A percentile compares a stretch with the other conserved stretches of the same genome.
Evolutionary conservation across 1,284 basidiomycete species (phyloP).

Genomic region (Megacollybia platyphylla): DNA sequence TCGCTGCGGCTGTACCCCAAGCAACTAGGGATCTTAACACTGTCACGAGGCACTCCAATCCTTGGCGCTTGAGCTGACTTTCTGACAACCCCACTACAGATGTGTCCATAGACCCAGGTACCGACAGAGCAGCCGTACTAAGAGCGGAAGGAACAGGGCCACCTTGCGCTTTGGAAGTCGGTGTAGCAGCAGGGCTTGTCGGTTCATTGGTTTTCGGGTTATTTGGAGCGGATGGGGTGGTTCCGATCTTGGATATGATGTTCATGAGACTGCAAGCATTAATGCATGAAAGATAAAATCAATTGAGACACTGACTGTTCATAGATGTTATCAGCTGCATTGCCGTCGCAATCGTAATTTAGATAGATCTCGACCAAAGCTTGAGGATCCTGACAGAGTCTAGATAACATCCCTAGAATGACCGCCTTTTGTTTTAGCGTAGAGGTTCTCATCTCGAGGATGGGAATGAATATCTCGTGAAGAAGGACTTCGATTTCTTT

Average conservation of each 20-base stretch:
- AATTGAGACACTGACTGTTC: constrained; percentile 54
- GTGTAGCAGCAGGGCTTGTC: constrained; percentile 42
- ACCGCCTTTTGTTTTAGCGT: constrained; percentile 91
- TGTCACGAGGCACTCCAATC: constrained; percentile 80
- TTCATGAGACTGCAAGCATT: constrained; percentile 66
- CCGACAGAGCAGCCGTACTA: constrained; percentile 55
- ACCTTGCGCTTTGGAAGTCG: constrained; percentile 34
- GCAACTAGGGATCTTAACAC: constrained; percentile 81
- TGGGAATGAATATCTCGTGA: constrained; percentile 98
- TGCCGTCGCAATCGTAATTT: constrained; percentile 94
- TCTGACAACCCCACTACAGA: constrained; percentile 64
- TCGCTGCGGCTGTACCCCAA: constrained; percentile 68
- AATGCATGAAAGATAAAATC: background rate
- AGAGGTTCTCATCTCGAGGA: constrained; percentile 95
- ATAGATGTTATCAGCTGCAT: constrained; percentile 90
- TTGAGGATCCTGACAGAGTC: constrained; percentile 88
- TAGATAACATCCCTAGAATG: constrained; percentile 76
- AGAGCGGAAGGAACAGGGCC: constrained; percentile 43
- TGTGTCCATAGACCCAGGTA: constrained; percentile 57
- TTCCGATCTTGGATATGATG: constrained; percentile 84
- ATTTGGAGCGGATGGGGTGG: constrained; percentile 47
- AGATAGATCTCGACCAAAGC: constrained; percentile 94
- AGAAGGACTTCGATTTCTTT: constrained; percentile 99
- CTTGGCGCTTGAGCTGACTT: constrained; percentile 75
- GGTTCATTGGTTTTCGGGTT: constrained; percentile 43